Evolutionary conservation across 352 stramenopile genomes (phyloP), one percentile per base, ranked within the genome.

Genomic region (Phytophthora parvispora): DNA sequence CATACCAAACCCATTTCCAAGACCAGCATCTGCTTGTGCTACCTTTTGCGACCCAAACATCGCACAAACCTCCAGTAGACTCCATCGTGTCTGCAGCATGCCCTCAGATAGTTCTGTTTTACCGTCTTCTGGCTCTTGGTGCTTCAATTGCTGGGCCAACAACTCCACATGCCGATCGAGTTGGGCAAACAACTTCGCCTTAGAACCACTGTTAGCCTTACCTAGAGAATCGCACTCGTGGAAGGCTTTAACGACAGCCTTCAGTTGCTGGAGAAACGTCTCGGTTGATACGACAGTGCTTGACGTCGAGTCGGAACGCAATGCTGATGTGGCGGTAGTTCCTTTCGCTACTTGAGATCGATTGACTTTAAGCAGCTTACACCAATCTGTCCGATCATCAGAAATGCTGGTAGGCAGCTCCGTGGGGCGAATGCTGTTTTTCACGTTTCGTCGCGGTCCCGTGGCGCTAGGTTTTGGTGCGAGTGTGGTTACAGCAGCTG

Each of bases 311-410:
- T 18, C 42, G 16, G 47, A 51, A 31, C 38, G 43, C 34, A 34
- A 45, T 22, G 31, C 20, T 29, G 50, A 47, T 28, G 42, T 22
- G 42, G 40, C 25, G 18, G 18, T 53, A 40, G 16, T 31, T 34
- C 20, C 28, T 9, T 64, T 72, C 7, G 31, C 24, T 2, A 50
- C 43, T 56, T 76, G 68, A 1, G 63, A 51, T 8, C 56, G 51
- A 50, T 61, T 69, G 2, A 80, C 64, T 52, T 92, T 92, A 13
- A 92, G 74, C 36, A 90, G 51, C 29, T 92, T 92, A 38, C 70
- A 72, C 84, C 84, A 92, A 59, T 92, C 84, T 1, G 84, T 92
- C 5, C 70, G 71, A 24, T 92, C 84, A 27, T 92, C 84, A 16
- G 81, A 84, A 64, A 90, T 90, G 31, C 67, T 84, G 22, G 78